These are phyloP conservation scores for Herpetomonas tarakana DNA, from an alignment of 208 protist species.

Conservation along the genomic window DNA sequence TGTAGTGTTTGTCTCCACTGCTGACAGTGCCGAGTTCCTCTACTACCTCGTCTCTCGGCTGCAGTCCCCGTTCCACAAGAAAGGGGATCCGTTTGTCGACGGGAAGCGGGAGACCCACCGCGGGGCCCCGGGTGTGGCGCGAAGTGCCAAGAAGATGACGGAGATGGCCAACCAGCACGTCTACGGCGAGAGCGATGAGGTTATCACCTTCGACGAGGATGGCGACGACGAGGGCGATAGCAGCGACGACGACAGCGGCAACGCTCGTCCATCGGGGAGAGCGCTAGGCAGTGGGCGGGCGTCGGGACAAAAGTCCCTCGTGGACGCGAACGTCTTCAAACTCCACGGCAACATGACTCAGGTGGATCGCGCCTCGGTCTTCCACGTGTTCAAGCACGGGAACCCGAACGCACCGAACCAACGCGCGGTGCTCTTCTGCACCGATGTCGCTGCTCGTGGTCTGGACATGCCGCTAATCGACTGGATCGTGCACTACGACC, in stretches of 20 bases:
- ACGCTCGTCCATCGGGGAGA: background rate
- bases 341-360: conserved; percentile 96
- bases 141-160: conserved; percentile 45
- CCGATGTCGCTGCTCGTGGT: conserved; percentile 93
- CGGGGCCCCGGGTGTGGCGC: conserved; percentile 14
- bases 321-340: conserved; percentile 84
- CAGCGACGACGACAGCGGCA: conserved; percentile 8
- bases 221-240: conserved; percentile 93
- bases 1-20: conserved; percentile 97
- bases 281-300: background rate
- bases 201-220: conserved; percentile 79
- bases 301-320: conserved; percentile 47
- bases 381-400: conserved; percentile 82
- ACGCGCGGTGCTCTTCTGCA: conserved; percentile 93
- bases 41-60: conserved; percentile 91
- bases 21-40: conserved; percentile 96
- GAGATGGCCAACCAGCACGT: conserved; percentile 55
- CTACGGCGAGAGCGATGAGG: conserved; percentile 25
- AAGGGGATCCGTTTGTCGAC: conserved; percentile 18
- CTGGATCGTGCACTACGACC: conserved; percentile 98
- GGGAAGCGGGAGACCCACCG: conserved; percentile 22
- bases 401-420: conserved; percentile 34
- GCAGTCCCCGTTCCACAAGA: conserved; percentile 48
- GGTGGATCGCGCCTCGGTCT: conserved; percentile 89
- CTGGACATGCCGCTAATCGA: conserved; percentile 95